These are phyloP conservation scores for Entophlyctis luteolus DNA, from an alignment of 192 early-diverging fungal genomes.

Conservation along the genomic window DNA sequence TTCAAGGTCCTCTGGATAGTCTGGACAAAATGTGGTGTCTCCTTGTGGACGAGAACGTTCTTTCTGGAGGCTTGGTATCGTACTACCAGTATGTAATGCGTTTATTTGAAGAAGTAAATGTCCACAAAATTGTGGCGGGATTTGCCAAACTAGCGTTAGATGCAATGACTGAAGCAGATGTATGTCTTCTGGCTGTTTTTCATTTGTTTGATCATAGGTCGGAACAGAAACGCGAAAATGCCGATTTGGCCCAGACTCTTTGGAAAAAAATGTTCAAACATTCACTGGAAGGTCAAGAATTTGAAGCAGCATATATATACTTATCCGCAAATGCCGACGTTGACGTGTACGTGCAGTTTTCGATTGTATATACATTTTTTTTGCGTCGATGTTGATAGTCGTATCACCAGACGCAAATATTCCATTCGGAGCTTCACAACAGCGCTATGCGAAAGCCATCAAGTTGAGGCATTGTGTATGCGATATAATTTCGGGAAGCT, in stretches of 20 bases:
- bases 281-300: slow-evolving; percentile 21
- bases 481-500: slow-evolving; percentile 30
- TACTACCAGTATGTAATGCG: slow-evolving; percentile 36
- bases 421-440: slow-evolving; percentile 30
- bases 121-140: slow-evolving; percentile 6
- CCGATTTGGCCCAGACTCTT: not conserved
- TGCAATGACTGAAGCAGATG: slow-evolving; percentile 10
- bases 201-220: not conserved
- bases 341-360: slow-evolving; percentile 27
- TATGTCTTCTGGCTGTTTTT: not conserved
- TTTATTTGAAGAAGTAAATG: slow-evolving; percentile 24
- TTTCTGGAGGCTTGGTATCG: slow-evolving; percentile 18
- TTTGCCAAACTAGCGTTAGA: slow-evolving; percentile 33
- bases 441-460: slow-evolving; percentile 21
- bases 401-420: slow-evolving; percentile 16
- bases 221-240: slow-evolving; percentile 1
- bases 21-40: slow-evolving; percentile 9
- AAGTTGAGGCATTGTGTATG: slow-evolving; percentile 28
- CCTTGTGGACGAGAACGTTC: slow-evolving; percentile 22
- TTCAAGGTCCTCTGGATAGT: not conserved
- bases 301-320: slow-evolving; percentile 24
- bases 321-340: slow-evolving; percentile 22
- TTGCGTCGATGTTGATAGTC: not conserved
- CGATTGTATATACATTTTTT: slow-evolving; percentile 3
- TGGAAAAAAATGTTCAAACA: slow-evolving; percentile 30